Evolutionary conservation across 371 early-diverging fungal species (phyloP).

Genomic region (Quaeritorhiza haematococci): DNA sequence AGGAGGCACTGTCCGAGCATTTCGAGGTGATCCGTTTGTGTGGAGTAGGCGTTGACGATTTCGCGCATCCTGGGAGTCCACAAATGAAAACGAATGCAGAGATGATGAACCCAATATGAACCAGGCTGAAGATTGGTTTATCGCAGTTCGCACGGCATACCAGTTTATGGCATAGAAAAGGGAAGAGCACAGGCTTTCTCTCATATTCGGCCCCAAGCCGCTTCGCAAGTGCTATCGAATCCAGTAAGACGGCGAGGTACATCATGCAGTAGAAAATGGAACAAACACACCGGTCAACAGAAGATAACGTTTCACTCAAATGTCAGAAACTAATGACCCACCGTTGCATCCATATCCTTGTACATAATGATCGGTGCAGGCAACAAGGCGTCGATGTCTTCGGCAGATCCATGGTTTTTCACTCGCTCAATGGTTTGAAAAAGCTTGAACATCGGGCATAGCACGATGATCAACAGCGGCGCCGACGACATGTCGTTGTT

Average conservation of each 20-base stretch:
- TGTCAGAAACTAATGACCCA: background rate
- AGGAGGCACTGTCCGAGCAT: too few species aligned
- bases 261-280: background rate
- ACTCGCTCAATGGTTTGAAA: background rate
- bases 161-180: background rate
- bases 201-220: too few species aligned
- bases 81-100: too few species aligned
- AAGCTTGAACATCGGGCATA: background rate
- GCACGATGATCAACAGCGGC: slow-evolving; percentile 4
- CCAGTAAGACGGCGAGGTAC: background rate
- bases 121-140: too few species aligned
- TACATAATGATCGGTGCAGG: background rate
- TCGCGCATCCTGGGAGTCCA: too few species aligned
- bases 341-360: background rate
- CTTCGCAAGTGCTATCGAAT: background rate
- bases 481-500: too few species aligned
- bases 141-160: too few species aligned
- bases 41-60: too few species aligned
- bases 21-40: too few species aligned
- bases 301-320: background rate
- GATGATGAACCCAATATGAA: too few species aligned
- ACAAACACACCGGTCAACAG: background rate
- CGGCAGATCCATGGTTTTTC: background rate
- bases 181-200: background rate
- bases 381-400: background rate